Percentiles rank a stretch among this genome's conserved stretches.
Conservation (phyloP, 2,329 filamentous ascomycete genomes). For the Epichloe brachyelytri region DNA sequence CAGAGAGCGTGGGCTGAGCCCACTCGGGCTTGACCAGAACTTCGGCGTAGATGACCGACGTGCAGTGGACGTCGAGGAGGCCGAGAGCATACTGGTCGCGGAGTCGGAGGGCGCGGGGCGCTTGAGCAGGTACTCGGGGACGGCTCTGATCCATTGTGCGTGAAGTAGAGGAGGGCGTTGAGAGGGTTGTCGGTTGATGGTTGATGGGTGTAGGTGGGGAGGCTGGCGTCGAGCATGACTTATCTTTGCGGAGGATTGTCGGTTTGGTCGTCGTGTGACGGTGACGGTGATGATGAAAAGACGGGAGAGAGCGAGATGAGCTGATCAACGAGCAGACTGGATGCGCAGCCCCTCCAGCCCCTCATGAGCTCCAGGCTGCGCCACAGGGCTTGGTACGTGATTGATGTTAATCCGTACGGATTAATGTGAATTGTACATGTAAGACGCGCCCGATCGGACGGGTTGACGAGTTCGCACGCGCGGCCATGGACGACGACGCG, state of each 20-base stretch:
- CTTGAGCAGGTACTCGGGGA: constrained; percentile 69
- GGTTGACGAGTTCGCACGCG: too few relatives aligned
- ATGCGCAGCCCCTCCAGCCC: too few relatives aligned
- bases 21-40: constrained; percentile 75
- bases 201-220: constrained; percentile 57
- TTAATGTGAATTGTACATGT: too few relatives aligned
- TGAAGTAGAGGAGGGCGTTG: constrained; percentile 45
- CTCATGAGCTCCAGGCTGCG: too few relatives aligned
- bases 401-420: too few relatives aligned
- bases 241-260: neutral
- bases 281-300: too few relatives aligned
- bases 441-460: too few relatives aligned
- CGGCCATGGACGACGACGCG: too few relatives aligned
- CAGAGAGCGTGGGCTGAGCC: constrained; percentile 68
- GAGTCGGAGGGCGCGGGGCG: constrained; percentile 56
- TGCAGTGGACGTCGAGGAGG: constrained; percentile 68
- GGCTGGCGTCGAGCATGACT: constrained; percentile 80
- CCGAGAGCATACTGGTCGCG: constrained; percentile 79
- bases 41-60: constrained; percentile 76
- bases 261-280: too few relatives aligned
- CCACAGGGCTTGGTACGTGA: too few relatives aligned
- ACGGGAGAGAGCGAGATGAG: too few relatives aligned
- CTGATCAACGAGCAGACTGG: too few relatives aligned
- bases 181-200: constrained; percentile 38
- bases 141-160: constrained; percentile 68